phyloP scores from a whole-genome alignment of 2,329 filamentous ascomycete genomes.

The Sporothrix brasiliensis region DNA sequence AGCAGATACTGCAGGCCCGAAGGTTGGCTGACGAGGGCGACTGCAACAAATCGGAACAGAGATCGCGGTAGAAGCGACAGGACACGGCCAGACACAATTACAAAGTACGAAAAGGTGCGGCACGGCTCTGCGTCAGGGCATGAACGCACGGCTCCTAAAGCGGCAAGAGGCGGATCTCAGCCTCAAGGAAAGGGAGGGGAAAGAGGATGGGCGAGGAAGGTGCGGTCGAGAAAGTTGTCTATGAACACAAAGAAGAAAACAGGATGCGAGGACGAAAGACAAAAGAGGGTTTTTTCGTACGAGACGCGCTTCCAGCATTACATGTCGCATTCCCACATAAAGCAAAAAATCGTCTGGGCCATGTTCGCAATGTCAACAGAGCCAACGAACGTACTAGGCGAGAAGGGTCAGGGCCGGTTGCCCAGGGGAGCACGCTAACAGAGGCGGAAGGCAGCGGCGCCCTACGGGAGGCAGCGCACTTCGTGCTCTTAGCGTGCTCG shows the following conservation, averaged over 20 bases:
- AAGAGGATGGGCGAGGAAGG: conserved; percentile 25
- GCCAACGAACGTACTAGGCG: not conserved
- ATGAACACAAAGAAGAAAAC: not conserved
- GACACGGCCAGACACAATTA: not conserved
- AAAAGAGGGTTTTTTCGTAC: not conserved
- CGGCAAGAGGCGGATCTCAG: conserved; percentile 20
- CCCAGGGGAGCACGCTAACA: conserved; percentile 35
- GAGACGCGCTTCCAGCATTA: conserved; percentile 20
- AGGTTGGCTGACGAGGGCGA: not conserved
- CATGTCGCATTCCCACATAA: conserved; percentile 23
- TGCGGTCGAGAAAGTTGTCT: conserved; percentile 17
- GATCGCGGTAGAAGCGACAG: not conserved
- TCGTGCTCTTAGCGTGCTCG: not conserved
- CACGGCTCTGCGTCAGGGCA: conserved; percentile 22
- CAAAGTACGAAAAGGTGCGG: not conserved
- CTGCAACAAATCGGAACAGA: conserved; percentile 6
- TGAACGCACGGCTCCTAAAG: conserved; percentile 28
- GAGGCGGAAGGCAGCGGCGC: conserved; percentile 14
- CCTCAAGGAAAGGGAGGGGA: conserved; percentile 12
- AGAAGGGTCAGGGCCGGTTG: conserved; percentile 30
- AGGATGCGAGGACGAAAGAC: too few species aligned
- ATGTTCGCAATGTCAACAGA: conserved; percentile 31
- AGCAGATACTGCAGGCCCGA: not conserved
- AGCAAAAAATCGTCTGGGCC: not conserved
- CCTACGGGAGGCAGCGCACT: conserved; percentile 14